Base-by-base conservation (phyloP, 805 yeast genomes). In the Candida corydali region DNA sequence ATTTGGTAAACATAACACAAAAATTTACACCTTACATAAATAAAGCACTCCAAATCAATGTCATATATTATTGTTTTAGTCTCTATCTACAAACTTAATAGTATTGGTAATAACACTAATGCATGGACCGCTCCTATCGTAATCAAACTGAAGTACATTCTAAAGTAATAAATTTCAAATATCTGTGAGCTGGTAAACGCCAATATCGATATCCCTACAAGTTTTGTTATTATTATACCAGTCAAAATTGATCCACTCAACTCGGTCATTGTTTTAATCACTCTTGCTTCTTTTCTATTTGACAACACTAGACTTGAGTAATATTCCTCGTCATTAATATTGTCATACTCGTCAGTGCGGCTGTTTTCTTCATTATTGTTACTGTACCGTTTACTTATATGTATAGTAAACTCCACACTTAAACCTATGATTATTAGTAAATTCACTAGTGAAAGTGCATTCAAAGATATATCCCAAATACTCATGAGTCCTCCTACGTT, bases 371-470 rank as follows among this genome's bases (percentile, higher is more conserved):
- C n/a, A 9, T 69, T 60, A 22, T 67, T 64, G 23, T 26, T 15
- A 18, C 83, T 73, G 57, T 79, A 91, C 1, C 93, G 87, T 39
- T 93, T 69, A 1, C 87, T 83, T 37, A 93, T 73, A 57, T 91
- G 98, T 23, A 84, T 76, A 41, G 96, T 87, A 54, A 91, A 93
- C 59, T 93, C 98, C 24, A 93, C 96, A 2, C 93, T 89, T 25
- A 91, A 64, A 0, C 98, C 98, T 3, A 83, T 80, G 55, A 97
- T 91, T n/a, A 91, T 91, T 24, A 93, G 73, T 38, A 91, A 69
- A 49, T 91, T 91, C 14, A 93, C 98, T 43, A 93, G 65, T 41
- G 91, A 78, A 3, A 91, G 86, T 0, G 96, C 98, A 54, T 91
- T 91, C 32, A 91, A 68, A 1, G 91, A 75, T 17, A 91, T 80